Percentiles rank a stretch among this genome's conserved stretches.
Evolutionary conservation across 2,329 filamentous ascomycete genomes (phyloP).

Genomic region (Aspergillus sp.): DNA sequence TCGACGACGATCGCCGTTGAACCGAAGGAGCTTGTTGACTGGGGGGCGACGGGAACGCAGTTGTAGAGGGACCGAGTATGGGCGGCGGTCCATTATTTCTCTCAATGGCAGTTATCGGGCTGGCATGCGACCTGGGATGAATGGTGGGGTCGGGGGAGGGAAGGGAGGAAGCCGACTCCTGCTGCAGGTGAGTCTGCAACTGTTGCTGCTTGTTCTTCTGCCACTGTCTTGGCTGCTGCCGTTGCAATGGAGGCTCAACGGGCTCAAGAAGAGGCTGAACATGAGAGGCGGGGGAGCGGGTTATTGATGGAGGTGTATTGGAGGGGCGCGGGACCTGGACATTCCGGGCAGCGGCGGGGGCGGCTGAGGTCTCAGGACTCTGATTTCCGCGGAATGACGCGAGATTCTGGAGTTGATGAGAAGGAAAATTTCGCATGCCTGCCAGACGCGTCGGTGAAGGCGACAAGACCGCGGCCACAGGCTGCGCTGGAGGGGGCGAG

Average conservation of each 20-base stretch:
- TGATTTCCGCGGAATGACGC: slow-evolving; percentile 1
- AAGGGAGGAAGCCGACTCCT: slow-evolving; percentile 17
- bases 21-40: background rate
- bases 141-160: slow-evolving; percentile 32
- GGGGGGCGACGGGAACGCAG: slow-evolving; percentile 56
- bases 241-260: slow-evolving; percentile 1
- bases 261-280: background rate
- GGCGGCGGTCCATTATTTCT: slow-evolving; percentile 7
- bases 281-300: background rate
- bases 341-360: slow-evolving; percentile 7
- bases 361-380: background rate
- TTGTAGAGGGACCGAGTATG: slow-evolving; percentile 36
- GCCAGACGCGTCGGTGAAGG: slow-evolving; percentile 1
- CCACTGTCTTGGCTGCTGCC: slow-evolving; percentile 12
- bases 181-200: slow-evolving; percentile 7
- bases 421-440: slow-evolving; percentile 16
- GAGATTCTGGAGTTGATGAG: slow-evolving; percentile 8
- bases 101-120: slow-evolving; percentile 22
- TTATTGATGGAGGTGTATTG: background rate
- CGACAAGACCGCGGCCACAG: background rate
- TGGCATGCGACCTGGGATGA: slow-evolving; percentile 22
- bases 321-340: background rate
- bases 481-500: background rate
- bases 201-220: slow-evolving; percentile 7
- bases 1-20: background rate